These are phyloP conservation scores for Lachancea fermentati DNA, from an alignment of 805 yeast species.

Conservation along the genomic window DNA sequence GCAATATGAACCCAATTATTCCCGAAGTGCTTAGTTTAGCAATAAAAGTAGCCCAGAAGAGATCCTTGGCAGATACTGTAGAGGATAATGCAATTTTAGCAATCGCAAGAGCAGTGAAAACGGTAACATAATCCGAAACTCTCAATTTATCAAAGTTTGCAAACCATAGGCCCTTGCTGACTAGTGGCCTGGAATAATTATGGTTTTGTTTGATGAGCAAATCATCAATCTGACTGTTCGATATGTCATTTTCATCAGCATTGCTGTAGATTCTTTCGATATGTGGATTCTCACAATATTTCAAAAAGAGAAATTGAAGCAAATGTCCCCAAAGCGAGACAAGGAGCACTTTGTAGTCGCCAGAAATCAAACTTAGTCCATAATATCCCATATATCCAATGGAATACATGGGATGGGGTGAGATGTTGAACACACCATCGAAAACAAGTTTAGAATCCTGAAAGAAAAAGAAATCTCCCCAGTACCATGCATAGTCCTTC, in stretches of 20 bases:
- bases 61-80: conserved; percentile 22
- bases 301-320: conserved; percentile 67
- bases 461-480: conserved; percentile 91
- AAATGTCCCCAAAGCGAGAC: conserved; percentile 74
- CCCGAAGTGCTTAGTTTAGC: conserved; percentile 48
- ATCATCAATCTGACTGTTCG: conserved; percentile 30
- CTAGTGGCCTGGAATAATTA: conserved; percentile 48
- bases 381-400: conserved; percentile 85
- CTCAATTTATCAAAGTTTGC: conserved; percentile 59
- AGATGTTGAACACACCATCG: conserved; percentile 85
- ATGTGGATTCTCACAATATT: conserved; percentile 78
- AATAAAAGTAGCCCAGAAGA: conserved; percentile 39
- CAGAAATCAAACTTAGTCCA: conserved; percentile 73
- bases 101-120: conserved; percentile 41
- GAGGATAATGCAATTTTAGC: conserved; percentile 31
- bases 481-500: conserved; percentile 89
- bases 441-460: conserved; percentile 63
- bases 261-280: conserved; percentile 67
- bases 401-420: conserved; percentile 91
- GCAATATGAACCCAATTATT: conserved; percentile 46
- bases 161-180: conserved; percentile 41
- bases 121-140: conserved; percentile 53
- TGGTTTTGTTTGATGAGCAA: conserved; percentile 36
- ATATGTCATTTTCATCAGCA: conserved; percentile 32
- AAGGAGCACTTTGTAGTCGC: conserved; percentile 62